Evolutionary conservation across 2,329 filamentous ascomycete species (phyloP).

Genomic region (Aspergillus carbonarius): DNA sequence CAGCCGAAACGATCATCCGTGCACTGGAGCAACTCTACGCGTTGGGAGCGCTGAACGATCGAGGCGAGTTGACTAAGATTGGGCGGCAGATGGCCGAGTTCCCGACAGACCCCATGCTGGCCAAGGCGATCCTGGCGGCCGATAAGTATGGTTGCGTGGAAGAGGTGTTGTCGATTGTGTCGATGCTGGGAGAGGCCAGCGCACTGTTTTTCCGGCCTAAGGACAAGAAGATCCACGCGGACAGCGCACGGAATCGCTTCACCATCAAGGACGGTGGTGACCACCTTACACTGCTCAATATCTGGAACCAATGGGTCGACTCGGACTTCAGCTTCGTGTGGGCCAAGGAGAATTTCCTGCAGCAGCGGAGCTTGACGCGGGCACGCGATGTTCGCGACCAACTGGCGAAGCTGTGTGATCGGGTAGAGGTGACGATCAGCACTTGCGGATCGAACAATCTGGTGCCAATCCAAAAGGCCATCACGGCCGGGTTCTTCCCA

Average conservation of each 20-base stretch:
- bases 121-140: slow-evolving; percentile 82
- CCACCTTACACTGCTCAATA: slow-evolving; percentile 81
- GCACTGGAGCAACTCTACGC: slow-evolving; percentile 90
- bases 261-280: slow-evolving; percentile 89
- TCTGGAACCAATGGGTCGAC: slow-evolving; percentile 96
- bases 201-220: slow-evolving; percentile 93
- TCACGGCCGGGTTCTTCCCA: slow-evolving; percentile 91
- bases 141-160: slow-evolving; percentile 91
- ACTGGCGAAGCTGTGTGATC: slow-evolving; percentile 85
- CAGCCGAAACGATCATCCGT: slow-evolving; percentile 83
- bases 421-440: slow-evolving; percentile 74
- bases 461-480: slow-evolving; percentile 77
- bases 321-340: slow-evolving; percentile 84
- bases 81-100: slow-evolving; percentile 96
- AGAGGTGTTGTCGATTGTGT: slow-evolving; percentile 88
- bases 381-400: slow-evolving; percentile 92
- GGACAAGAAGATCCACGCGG: slow-evolving; percentile 95
- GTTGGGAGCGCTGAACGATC: slow-evolving; percentile 82
- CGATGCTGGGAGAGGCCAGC: slow-evolving; percentile 86
- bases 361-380: slow-evolving; percentile 83
- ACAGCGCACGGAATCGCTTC: slow-evolving; percentile 84
- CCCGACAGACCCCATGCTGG: slow-evolving; percentile 86
- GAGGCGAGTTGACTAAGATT: slow-evolving; percentile 83
- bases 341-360: slow-evolving; percentile 89
- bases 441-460: slow-evolving; percentile 71